These are phyloP conservation scores for Flagelloscypha sp. DNA, from an alignment of 768 basidiomycete genomes.

Conservation along the genomic window DNA sequence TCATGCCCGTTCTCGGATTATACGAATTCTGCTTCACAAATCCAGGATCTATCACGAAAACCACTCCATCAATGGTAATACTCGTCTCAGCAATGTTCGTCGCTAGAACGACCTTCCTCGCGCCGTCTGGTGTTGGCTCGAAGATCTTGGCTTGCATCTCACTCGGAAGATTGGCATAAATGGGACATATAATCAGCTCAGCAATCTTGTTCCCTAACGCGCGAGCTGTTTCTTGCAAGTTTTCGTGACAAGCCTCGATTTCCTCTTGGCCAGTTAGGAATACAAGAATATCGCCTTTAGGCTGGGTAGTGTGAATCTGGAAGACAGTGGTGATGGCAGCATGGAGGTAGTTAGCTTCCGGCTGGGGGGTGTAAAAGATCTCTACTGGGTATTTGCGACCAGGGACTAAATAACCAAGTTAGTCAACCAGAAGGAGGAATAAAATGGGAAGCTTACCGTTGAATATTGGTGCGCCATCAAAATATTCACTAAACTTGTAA, in stretches of 20 bases:
- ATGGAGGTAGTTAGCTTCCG: constrained; percentile 97
- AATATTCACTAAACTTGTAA: constrained; percentile 96
- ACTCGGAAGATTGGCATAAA: constrained; percentile 97
- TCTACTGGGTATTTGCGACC: constrained; percentile 97
- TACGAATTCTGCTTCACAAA: constrained; percentile 99
- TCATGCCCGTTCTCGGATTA: constrained; percentile 98
- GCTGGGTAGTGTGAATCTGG: constrained; percentile 98
- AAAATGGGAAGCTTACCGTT: constrained; percentile 48
- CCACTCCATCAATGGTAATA: constrained; percentile 98
- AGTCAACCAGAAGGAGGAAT: constrained; percentile 7
- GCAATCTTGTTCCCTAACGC: constrained; percentile 93
- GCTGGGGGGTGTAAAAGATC: constrained; percentile 97
- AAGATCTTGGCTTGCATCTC: constrained; percentile 99
- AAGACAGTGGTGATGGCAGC: constrained; percentile 98
- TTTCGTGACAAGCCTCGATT: constrained; percentile 96
- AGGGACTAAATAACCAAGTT: constrained; percentile 51
- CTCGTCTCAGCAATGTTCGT: constrained; percentile 99
- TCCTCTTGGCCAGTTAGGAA: constrained; percentile 99
- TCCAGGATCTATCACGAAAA: constrained; percentile 98
- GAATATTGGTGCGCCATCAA: constrained; percentile 93
- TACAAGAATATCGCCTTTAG: constrained; percentile 94
- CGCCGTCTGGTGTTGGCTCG: constrained; percentile 94
- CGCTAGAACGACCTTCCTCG: constrained; percentile 94
- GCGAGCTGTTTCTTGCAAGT: constrained; percentile 88
- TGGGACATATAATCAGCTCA: constrained; percentile 93